A percentile compares a stretch with the other conserved stretches of the same genome.
phyloP scores from a whole-genome alignment of 495 filamentous ascomycete species.

The Penicillium simplicissimum region DNA sequence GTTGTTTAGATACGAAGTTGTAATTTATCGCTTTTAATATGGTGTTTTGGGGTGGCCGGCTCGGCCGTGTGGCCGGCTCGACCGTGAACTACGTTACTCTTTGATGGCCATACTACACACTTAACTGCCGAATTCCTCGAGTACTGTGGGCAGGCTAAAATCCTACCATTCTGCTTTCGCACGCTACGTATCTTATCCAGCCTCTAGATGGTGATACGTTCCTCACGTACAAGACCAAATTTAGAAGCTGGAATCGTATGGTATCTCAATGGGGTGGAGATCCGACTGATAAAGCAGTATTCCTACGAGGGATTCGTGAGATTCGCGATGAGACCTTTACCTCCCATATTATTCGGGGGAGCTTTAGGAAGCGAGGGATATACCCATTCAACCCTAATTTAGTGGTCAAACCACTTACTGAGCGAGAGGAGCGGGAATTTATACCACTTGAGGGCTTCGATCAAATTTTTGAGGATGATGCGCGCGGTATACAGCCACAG shows the following conservation, averaged over 20 bases:
- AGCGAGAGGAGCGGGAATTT: not conserved
- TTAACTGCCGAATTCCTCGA: not conserved
- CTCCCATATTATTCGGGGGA: not conserved
- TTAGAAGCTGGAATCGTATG: not conserved
- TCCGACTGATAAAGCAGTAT: not conserved
- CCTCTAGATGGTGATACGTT: constrained; percentile 3
- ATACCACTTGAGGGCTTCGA: not conserved
- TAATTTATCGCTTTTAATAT: too few species aligned
- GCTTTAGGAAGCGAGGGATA: constrained; percentile 3
- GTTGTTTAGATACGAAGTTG: too few species aligned
- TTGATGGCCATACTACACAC: not conserved
- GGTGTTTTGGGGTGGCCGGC: too few species aligned
- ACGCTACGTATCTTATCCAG: not conserved
- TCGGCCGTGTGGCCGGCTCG: too few species aligned
- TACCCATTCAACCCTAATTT: not conserved
- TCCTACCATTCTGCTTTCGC: constrained; percentile 1
- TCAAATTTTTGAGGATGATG: not conserved
- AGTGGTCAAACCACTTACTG: not conserved
- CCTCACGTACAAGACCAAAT: not conserved
- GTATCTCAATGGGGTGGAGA: not conserved
- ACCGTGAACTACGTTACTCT: not conserved
- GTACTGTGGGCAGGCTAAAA: not conserved
- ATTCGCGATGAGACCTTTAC: not conserved
- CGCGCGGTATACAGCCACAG: not conserved
- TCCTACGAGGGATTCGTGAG: not conserved